A percentile compares a stretch with the other conserved stretches of the same genome.
These are phyloP conservation scores for Epichloe aotearoae DNA, from an alignment of 2,329 filamentous ascomycete genomes.

Conservation along the genomic window DNA sequence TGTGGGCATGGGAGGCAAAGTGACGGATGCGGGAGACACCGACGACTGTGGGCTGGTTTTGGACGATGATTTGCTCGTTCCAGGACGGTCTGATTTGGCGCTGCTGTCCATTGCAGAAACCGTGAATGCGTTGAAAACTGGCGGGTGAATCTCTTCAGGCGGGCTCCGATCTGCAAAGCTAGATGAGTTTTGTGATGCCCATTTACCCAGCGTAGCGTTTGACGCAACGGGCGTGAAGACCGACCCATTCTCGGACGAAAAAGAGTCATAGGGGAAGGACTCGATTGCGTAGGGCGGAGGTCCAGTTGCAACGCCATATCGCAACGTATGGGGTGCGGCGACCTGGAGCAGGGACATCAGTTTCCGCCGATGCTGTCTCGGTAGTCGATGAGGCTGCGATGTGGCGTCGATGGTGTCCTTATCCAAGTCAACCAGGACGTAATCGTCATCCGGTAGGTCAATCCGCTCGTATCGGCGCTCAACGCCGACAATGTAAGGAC, in stretches of 20 bases:
- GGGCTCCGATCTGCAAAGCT: conserved; percentile 63
- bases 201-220: conserved; percentile 65
- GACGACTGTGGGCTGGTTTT: conserved; percentile 50
- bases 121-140: conserved; percentile 85
- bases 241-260: conserved; percentile 72
- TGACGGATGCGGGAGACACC: conserved; percentile 63
- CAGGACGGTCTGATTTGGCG: conserved; percentile 59
- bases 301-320: conserved; percentile 74
- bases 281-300: conserved; percentile 89
- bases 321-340: conserved; percentile 78
- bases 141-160: conserved; percentile 36
- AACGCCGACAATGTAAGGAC: conserved; percentile 93
- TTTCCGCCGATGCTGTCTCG: conserved; percentile 81
- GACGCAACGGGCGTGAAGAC: conserved; percentile 63
- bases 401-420: conserved; percentile 82
- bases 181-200: conserved; percentile 79
- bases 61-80: conserved; percentile 56
- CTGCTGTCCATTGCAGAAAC: conserved; percentile 56
- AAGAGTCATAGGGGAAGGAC: conserved; percentile 80
- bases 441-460: conserved; percentile 86
- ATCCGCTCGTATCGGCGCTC: conserved; percentile 81
- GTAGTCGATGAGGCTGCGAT: conserved; percentile 60
- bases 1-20: conserved; percentile 62
- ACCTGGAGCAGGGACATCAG: conserved; percentile 76
- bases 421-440: conserved; percentile 87